Evolutionary conservation across 2,329 filamentous ascomycete genomes (phyloP).

Genomic region (Diaporthe citrichinensis): DNA sequence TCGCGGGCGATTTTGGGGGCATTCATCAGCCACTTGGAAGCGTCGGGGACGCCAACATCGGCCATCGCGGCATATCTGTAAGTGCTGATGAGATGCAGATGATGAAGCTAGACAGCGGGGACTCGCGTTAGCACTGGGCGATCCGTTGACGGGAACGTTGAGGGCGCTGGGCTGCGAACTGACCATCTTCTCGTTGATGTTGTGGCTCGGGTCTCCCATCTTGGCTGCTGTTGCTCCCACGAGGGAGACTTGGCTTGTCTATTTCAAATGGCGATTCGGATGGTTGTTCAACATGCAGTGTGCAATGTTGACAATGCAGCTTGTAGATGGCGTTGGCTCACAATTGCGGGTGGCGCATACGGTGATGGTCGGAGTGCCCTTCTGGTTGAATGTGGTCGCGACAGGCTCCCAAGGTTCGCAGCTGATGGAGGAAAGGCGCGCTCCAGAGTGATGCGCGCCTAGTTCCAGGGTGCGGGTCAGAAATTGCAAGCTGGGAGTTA

Average conservation of each 20-base stretch:
- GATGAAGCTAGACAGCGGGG: conserved; percentile 73
- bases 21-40: conserved; percentile 79
- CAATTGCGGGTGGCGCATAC: conserved; percentile 38
- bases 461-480: conserved; percentile 23
- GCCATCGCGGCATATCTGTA: conserved; percentile 83
- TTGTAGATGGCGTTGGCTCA: conserved; percentile 28
- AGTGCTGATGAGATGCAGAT: conserved; percentile 90
- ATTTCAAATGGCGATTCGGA: neutral
- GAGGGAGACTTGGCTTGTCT: conserved; percentile 26
- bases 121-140: conserved; percentile 52
- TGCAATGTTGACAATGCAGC: neutral
- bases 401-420: conserved; percentile 22
- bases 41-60: conserved; percentile 79
- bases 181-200: conserved; percentile 50
- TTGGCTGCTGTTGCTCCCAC: conserved; percentile 39
- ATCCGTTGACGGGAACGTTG: neutral
- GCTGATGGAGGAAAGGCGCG: conserved; percentile 32
- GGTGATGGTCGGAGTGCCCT: conserved; percentile 27
- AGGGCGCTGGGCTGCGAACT: conserved; percentile 6
- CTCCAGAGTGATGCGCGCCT: conserved; percentile 26
- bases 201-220: conserved; percentile 52
- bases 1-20: conserved; percentile 90
- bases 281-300: neutral
- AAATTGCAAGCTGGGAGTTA: conserved; percentile 33
- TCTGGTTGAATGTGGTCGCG: conserved; percentile 25